Base-by-base conservation (phyloP, 495 filamentous ascomycete species). In the Lophium mytilinum region DNA sequence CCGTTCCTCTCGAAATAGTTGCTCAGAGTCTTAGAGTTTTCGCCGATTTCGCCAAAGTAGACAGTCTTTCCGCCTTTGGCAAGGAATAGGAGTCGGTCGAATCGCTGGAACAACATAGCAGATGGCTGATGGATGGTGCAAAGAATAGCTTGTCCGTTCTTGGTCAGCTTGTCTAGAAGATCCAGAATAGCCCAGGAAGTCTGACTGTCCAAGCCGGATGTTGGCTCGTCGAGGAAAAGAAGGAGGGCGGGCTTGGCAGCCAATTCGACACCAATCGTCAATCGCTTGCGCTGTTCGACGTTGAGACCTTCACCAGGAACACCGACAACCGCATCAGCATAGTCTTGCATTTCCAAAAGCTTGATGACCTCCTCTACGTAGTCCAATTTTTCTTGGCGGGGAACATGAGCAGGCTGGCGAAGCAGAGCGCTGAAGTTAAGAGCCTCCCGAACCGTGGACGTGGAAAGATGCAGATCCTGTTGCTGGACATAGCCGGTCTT, bases 401-500 rank as follows among this genome's bases (percentile, higher is more conserved):
- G 72, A 9, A 83, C 77, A 21, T 81, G 78, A 15, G 80, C 82
- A 4, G 91, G 89, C 65, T 96, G 92, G 46, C 91, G 86, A 14
- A 95, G 81, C 37, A 90, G 70, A 40, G 91, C 91, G 53, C 83
- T 87, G 70, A 96, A 96, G 42, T 79, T 76, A 12, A 96, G 76
- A 33, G 90, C 89, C 68, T 89, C 91, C 42, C 90, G 82, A 37
- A 95, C 90, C 5, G 92, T 97, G 1, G 84, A 82, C 0, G 89
- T 94, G 37, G 85, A 77, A 21, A 94, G 78, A 70, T 95, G 91
- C 9, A 97, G 79, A 80, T 97, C 92, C 71, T 95, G 90, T 69
- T 97, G 92, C 65, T 97, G 89, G 17, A 93, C 92, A 63, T 96
- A 97, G 24, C 91, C 91, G 3, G 90, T 95, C 75, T 93, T 93